Evolutionary conservation across 208 protist species (phyloP), one percentile per base, ranked within the genome.

Genomic region (Acanthamoeba lenticulata): DNA sequence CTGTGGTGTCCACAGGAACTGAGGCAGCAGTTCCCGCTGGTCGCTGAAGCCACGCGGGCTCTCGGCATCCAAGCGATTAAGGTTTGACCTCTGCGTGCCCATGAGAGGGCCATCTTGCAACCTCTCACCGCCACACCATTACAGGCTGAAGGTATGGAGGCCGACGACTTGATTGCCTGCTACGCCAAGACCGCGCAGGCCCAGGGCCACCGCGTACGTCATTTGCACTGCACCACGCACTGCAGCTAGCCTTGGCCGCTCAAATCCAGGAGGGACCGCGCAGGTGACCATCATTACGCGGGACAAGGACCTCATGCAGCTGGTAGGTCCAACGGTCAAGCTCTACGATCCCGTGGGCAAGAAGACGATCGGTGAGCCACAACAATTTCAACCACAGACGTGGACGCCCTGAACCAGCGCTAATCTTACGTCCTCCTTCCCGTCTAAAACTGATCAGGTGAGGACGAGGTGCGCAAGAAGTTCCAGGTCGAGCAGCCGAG

Each of bases 301-400:
- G 32, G 83, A 90, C 55, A 90, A 90, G 55, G 83, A 90, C 83
- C 55, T 90, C 19, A 69, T 90, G 83, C 83, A 90, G 52, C 83
- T 90, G 4, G 49, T 90, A 0, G 24, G 34, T 19, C 49, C 45
- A 21, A 67, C 27, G 0, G 47, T 90, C 5, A 90, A 57, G 45
- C 49, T 90, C 32, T 90, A 90, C 55, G 83, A 90, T 57, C 83
- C 83, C 32, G 32, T 90, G 19, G 55, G 49, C 47, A 67, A 90
- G 29, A 65, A 36, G 7, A 69, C 45, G 2, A 40, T 90, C 29
- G 83, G 83, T 90, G 60, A 27, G 0, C 11, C 47, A 55, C 47
- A 57, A 13, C 15, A 13, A 57, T 21, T 27, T 21, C 1, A 57
- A 13, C 15, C 49, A 57, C 49, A 57, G 19, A 57, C 49, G 24